Base-by-base conservation (phyloP, 768 basidiomycete genomes). In the Collybiopsis confluens region DNA sequence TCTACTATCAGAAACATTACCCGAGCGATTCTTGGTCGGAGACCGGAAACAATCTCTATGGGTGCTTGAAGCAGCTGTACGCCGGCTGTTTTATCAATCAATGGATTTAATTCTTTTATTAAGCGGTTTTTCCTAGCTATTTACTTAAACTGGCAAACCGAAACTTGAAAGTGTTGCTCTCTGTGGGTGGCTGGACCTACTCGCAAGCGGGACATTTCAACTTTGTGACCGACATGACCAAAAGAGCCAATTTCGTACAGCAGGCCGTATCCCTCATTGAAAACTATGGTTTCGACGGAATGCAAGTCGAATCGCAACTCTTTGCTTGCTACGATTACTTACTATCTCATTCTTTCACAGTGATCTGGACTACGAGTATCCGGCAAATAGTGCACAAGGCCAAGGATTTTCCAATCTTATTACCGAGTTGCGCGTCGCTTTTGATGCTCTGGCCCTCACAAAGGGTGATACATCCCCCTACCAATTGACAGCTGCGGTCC, bases 331-430 rank as follows among this genome's bases (percentile, higher is more conserved):
- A 10, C 36, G n/a, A 10, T 37, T 10, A 37, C 36, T 37, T 37
- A 37, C 36, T n/a, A 21, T 33, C 30, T 20, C 15, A 45, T 8
- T 21, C 13, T 16, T 4, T 28, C 16, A 0, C 40, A 85, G 84
- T 63, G 86, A 89, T 57, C 65, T 89, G 45, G 90, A 92, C 67
- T 92, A 84, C 66, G 90, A 93, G 68, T 92, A 86, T 61, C 88
- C 90, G 0, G 64, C 76, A 30, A 79, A 68, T 52, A 64, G 73
- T 2, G 77, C 67, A 0, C 80, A 86, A 60, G 88, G 86, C 1
- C 77, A 81, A 59, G 86, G 81, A 1, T 82, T 90, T 50, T 81
- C 87, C 16, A 72, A 79, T 54, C 79, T 93, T 16, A 65, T 85
- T 53, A 83, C 80, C 0, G 75, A 77, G 13, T 70, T 90, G 13